These are phyloP conservation scores for Thraustotheca clavata DNA, from an alignment of 352 stramenopile genomes.

Conservation along the genomic window DNA sequence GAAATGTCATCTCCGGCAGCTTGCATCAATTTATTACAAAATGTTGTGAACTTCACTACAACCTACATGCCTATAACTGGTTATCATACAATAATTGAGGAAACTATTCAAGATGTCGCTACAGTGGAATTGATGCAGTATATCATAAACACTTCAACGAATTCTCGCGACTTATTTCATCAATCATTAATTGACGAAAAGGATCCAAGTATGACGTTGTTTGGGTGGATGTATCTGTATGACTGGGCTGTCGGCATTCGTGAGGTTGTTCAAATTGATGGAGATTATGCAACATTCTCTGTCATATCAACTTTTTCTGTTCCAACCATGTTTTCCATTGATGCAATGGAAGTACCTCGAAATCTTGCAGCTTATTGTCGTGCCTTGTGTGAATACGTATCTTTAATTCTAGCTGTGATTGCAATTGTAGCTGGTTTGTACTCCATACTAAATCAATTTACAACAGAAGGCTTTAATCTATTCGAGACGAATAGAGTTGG, in stretches of 20 bases:
- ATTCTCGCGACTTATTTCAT: not conserved
- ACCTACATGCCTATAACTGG: too few species aligned
- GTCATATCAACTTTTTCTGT: not conserved
- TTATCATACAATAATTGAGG: too few species aligned
- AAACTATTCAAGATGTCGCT: too few species aligned
- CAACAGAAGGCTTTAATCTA: not conserved
- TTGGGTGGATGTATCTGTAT: not conserved
- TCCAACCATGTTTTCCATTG: not conserved
- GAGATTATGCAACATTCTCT: not conserved
- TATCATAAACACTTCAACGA: not conserved
- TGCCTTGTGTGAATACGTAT: not conserved
- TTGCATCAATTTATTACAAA: too few species aligned
- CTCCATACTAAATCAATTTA: not conserved
- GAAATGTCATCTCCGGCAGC: too few species aligned
- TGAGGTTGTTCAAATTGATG: slow-evolving; percentile 1
- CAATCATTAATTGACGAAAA: not conserved
- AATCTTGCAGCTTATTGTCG: slow-evolving; percentile 2
- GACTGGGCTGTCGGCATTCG: slow-evolving; percentile 10
- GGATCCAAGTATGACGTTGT: not conserved
- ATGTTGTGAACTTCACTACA: too few species aligned
- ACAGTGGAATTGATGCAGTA: not conserved
- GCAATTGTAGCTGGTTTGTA: not conserved
- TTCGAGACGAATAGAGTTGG: not conserved
- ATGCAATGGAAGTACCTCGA: not conserved
- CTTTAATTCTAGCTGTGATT: not conserved